These are phyloP conservation scores for Onygenales sp. DNA, from an alignment of 2,329 filamentous ascomycete species.

Conservation along the genomic window DNA sequence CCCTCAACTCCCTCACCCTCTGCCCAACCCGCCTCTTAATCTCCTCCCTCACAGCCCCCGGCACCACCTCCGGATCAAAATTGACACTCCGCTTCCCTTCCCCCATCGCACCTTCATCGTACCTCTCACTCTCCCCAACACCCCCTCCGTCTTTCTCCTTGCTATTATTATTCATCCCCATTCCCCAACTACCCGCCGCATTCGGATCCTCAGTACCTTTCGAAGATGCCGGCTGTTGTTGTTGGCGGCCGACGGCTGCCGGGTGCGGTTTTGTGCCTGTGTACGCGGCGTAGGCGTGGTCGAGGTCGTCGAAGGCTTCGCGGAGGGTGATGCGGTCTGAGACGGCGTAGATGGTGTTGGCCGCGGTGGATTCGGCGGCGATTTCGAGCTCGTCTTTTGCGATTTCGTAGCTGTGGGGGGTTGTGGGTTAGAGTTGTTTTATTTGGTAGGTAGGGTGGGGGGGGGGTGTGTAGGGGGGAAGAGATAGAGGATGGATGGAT, in stretches of 20 bases:
- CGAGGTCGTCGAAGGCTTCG: slow-evolving; percentile 34
- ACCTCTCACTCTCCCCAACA: slow-evolving; percentile 4
- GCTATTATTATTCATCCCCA: not conserved
- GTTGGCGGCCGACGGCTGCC: not conserved
- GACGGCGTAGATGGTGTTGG: slow-evolving; percentile 35
- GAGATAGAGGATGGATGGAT: not conserved
- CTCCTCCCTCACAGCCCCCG: slow-evolving; percentile 27
- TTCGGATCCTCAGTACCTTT: not conserved
- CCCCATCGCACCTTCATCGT: slow-evolving; percentile 5
- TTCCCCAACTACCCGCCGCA: not conserved
- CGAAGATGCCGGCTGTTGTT: too few species aligned
- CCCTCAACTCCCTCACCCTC: slow-evolving; percentile 37
- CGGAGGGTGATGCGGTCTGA: slow-evolving; percentile 38
- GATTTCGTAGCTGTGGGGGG: slow-evolving; percentile 29
- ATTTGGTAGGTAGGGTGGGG: not conserved
- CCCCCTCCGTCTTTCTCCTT: slow-evolving; percentile 5
- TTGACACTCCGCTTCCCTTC: slow-evolving; percentile 21
- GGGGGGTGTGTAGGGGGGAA: not conserved
- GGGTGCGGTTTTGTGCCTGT: slow-evolving; percentile 12
- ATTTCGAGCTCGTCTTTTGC: slow-evolving; percentile 43
- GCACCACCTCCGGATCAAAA: slow-evolving; percentile 22
- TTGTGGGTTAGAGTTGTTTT: slow-evolving; percentile 9
- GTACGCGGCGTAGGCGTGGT: slow-evolving; percentile 26
- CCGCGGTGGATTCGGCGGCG: slow-evolving; percentile 37
- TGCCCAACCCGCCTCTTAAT: slow-evolving; percentile 35